phyloP scores from a whole-genome alignment of 805 yeast genomes.

The Wickerhamiella nectarea region DNA sequence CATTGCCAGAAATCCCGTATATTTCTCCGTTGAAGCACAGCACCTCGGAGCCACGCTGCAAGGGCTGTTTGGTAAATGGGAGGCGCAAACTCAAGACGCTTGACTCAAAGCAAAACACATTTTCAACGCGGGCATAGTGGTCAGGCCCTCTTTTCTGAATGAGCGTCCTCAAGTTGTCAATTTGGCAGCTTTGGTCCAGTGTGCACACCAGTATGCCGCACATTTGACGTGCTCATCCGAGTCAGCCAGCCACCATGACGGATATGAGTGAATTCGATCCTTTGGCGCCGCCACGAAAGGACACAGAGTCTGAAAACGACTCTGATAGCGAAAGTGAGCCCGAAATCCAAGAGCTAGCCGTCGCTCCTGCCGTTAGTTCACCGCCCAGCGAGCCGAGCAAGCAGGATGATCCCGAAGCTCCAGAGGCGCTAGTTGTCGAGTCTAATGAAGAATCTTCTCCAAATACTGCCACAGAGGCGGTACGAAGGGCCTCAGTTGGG shows the following conservation, averaged over 20 bases:
- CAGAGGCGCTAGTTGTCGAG: too few relatives aligned
- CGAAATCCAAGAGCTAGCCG: neutral
- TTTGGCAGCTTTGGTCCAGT: neutral
- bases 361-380: neutral
- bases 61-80: constrained; percentile 71
- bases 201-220: constrained; percentile 24
- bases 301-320: neutral
- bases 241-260: neutral
- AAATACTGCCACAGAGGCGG: neutral
- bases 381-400: neutral
- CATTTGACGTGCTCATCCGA: constrained; percentile 14
- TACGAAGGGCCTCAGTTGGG: neutral
- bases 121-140: constrained; percentile 8
- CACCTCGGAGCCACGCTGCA: constrained; percentile 25
- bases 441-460: neutral
- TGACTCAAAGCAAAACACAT: constrained; percentile 11
- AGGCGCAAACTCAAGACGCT: constrained; percentile 70
- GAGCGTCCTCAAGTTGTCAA: neutral
- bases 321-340: neutral
- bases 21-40: constrained; percentile 88
- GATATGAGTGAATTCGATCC: constrained; percentile 22
- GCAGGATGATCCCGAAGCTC: too few relatives aligned
- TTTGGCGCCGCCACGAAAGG: constrained; percentile 11
- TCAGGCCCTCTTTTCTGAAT: constrained; percentile 24
- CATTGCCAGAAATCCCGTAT: constrained; percentile 49